Base-by-base conservation (phyloP, 1,284 basidiomycete genomes). In the Cryptococcus sp. region DNA sequence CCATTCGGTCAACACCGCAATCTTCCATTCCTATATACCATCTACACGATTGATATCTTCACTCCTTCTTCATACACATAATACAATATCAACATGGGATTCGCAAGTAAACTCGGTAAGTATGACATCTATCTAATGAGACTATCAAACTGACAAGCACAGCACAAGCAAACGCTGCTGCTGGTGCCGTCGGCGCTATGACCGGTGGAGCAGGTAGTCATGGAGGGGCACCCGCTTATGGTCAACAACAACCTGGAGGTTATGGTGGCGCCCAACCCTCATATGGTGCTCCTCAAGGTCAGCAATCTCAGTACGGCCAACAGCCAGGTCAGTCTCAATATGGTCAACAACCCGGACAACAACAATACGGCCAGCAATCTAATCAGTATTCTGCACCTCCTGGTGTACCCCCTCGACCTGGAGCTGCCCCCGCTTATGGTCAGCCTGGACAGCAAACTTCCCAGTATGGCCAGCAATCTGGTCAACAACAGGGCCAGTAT, bases 71-170 rank as follows among this genome's bases (percentile, higher is more conserved):
- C 38, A n/a, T 41, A 41, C 38, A 41, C 38, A 46, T 30, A 46
- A 8, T 46, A 8, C 30, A 14, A 36, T 5, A 44, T 8, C 15
- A 58, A 10, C 15, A 58, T 58, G 57, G 57, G 57, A 52, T 58
- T 58, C 57, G 57, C 57, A 5, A 46, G 48, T 32, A 58, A 58
- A 42, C 53, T 58, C 49, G 57, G 57, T 58, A 45, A 15, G 57
- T 46, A 23, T 46, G 23, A 47, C 34, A 4, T 31, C 35, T 30
- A 14, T 47, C 34, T 33, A 32, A n/a, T 23, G 23, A 23, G 23
- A 23, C 23, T 23, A 23, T 23, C 23, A 23, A 23, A 23, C 23
- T 23, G 23, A 23, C 23, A 23, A 23, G 23, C 32, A n/a, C 42
- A 55, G 53, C 53, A 15, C 53, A 55, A 50, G 53, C 53, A 37